Percentiles rank a stretch among this genome's conserved stretches.
Conservation (phyloP, 371 early-diverging fungal genomes). For the Mortierella sp. region DNA sequence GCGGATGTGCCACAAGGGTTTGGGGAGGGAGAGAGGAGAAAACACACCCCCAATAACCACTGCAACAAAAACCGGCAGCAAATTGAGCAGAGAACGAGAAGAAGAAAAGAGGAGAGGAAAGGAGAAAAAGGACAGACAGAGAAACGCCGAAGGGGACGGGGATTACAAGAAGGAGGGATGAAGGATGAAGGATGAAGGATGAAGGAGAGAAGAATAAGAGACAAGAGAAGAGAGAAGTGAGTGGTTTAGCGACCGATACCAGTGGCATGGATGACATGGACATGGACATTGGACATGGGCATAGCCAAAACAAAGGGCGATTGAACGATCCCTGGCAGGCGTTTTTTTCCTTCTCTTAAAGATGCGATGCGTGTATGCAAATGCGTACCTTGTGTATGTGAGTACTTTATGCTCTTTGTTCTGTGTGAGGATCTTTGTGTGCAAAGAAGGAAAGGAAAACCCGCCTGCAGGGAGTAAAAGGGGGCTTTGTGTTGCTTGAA, state of each 20-base stretch:
- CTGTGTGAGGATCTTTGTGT: neutral
- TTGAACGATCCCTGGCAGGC: neutral
- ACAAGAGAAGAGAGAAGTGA: too few relatives aligned
- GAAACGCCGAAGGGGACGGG: neutral
- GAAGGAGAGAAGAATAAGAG: too few relatives aligned
- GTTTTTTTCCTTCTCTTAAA: neutral
- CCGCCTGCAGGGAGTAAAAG: neutral
- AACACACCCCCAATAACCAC: neutral
- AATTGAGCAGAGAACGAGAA: too few relatives aligned
- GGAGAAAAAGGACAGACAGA: conserved; percentile 7
- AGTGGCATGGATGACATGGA: too few relatives aligned
- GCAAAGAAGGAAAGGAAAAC: neutral
- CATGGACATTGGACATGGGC: too few relatives aligned
- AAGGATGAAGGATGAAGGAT: neutral
- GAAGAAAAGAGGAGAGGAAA: neutral
- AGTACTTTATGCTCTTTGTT: neutral
- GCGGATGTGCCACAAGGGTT: conserved; percentile 19
- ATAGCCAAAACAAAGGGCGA: neutral
- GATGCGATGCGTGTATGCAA: neutral
- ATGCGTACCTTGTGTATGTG: neutral
- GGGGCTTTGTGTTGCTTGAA: neutral
- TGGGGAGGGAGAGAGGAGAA: neutral
- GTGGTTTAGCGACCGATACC: too few relatives aligned
- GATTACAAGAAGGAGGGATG: neutral
- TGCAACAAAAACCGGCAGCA: neutral